phyloP scores from a whole-genome alignment of 768 basidiomycete species.

The Cystofilobasidium capitatum region DNA sequence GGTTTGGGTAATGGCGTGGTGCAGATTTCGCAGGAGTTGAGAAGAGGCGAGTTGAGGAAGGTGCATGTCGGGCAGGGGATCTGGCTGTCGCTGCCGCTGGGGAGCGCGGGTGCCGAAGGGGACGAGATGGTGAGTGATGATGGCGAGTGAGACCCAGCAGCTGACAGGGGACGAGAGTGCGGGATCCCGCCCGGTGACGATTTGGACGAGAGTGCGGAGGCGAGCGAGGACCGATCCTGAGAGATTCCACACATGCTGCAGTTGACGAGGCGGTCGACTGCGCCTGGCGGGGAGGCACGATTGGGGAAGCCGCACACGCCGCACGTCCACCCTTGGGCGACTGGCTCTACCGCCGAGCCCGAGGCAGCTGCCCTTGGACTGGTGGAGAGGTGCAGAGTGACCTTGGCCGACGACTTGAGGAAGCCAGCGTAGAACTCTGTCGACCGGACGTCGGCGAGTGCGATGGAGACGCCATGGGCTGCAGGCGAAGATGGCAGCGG shows the following conservation, averaged over 20 bases:
- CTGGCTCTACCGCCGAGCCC: conserved; percentile 6
- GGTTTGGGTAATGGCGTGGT: conserved; percentile 52
- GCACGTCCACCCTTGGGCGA: conserved; percentile 12
- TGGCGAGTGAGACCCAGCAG: conserved; percentile 10
- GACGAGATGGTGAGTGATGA: conserved; percentile 33
- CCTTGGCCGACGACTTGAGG: conserved; percentile 78
- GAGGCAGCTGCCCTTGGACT: not conserved
- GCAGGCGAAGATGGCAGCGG: conserved; percentile 44
- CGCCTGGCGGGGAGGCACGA: conserved; percentile 13
- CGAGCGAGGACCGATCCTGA: conserved; percentile 23
- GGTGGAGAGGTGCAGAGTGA: conserved; percentile 58
- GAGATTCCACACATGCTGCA: conserved; percentile 26
- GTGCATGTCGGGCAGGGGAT: conserved; percentile 79
- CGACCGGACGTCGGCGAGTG: conserved; percentile 55
- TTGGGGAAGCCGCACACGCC: conserved; percentile 25
- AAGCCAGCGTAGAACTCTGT: conserved; percentile 86
- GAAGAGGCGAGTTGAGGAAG: conserved; percentile 73
- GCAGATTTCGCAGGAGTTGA: conserved; percentile 76
- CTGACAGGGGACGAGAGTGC: conserved; percentile 1
- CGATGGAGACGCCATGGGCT: conserved; percentile 47
- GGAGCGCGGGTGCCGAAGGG: conserved; percentile 37
- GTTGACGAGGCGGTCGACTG: conserved; percentile 15
- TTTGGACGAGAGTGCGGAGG: conserved; percentile 36
- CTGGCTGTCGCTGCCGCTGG: conserved; percentile 31
- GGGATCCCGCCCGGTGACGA: conserved; percentile 38